Evolutionary conservation across 768 basidiomycete genomes (phyloP).

Genomic region (Leccinum fibrillosum): DNA sequence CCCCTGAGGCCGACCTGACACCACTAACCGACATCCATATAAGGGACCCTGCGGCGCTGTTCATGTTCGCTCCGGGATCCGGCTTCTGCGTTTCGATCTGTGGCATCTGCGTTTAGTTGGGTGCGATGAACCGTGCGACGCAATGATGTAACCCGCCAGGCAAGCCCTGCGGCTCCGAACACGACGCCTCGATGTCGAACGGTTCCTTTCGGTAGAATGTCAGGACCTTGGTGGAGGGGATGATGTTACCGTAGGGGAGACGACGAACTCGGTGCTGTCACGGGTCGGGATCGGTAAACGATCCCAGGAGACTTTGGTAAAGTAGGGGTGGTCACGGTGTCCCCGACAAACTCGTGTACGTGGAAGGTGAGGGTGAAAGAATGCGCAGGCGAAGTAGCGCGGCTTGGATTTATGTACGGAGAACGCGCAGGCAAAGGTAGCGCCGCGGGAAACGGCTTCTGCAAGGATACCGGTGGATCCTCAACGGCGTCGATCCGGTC

Average conservation of each 20-base stretch:
- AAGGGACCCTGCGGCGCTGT: no score
- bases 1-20: slow-evolving; percentile 49
- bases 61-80: no score
- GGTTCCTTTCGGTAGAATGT: slow-evolving; percentile 88
- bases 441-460: no score
- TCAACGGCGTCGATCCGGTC: slow-evolving; percentile 91
- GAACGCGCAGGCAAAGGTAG: no score
- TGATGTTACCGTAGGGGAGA: slow-evolving; percentile 78
- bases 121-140: slow-evolving; percentile 69
- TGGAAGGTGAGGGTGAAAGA: slow-evolving; percentile 96
- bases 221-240: slow-evolving; percentile 94
- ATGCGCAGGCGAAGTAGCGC: slow-evolving; percentile 65
- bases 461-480: slow-evolving; percentile 89
- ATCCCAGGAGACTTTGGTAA: slow-evolving; percentile 90
- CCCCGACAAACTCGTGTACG: slow-evolving; percentile 92
- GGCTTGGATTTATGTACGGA: slow-evolving; percentile 41
- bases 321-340: slow-evolving; percentile 66
- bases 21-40: no score
- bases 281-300: slow-evolving; percentile 61
- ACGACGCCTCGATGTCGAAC: slow-evolving; percentile 86
- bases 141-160: slow-evolving; percentile 70
- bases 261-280: slow-evolving; percentile 87
- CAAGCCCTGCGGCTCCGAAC: slow-evolving; percentile 67
- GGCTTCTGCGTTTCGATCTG: no score
- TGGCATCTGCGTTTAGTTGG: no score